phyloP scores from a whole-genome alignment of 1,284 basidiomycete species.

The Malassezia slooffiae region DNA sequence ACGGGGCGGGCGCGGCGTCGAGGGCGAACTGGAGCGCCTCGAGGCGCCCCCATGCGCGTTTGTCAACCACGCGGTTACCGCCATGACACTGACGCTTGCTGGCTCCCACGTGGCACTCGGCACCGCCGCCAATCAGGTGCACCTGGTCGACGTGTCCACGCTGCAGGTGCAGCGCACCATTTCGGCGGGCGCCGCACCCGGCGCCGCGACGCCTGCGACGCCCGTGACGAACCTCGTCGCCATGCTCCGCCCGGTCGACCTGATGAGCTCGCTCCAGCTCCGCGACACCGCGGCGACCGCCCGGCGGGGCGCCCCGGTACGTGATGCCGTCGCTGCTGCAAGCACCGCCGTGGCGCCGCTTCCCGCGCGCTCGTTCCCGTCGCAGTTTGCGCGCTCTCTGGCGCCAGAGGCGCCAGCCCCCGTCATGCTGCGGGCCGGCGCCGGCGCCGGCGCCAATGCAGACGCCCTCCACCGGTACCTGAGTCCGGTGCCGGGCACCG shows the following conservation, averaged over 20 bases:
- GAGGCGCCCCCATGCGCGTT: no score
- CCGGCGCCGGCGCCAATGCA: neutral
- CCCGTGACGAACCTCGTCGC: slow-evolving; percentile 26
- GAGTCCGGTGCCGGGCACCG: neutral
- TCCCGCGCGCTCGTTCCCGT: slow-evolving; percentile 1
- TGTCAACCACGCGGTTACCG: slow-evolving; percentile 57
- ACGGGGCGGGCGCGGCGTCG: slow-evolving; percentile 5
- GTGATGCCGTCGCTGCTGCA: slow-evolving; percentile 1
- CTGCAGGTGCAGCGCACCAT: slow-evolving; percentile 71
- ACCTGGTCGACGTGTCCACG: slow-evolving; percentile 74
- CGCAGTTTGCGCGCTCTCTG: slow-evolving; percentile 9
- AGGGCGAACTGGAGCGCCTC: slow-evolving; percentile 5
- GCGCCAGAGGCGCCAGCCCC: neutral
- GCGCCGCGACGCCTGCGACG: slow-evolving; percentile 17
- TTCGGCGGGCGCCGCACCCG: slow-evolving; percentile 19
- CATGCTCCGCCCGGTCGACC: slow-evolving; percentile 22
- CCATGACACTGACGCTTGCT: slow-evolving; percentile 63
- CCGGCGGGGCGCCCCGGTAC: slow-evolving; percentile 2
- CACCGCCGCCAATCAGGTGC: slow-evolving; percentile 54
- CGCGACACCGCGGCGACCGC: slow-evolving; percentile 10
- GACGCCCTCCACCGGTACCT: neutral
- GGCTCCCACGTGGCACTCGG: slow-evolving; percentile 53
- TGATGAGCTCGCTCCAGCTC: slow-evolving; percentile 16
- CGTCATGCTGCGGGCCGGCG: slow-evolving; percentile 5
- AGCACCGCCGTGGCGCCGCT: slow-evolving; percentile 8